These are phyloP conservation scores for Davidsoniella virescens DNA, from an alignment of 2,329 filamentous ascomycete species.

Conservation along the genomic window DNA sequence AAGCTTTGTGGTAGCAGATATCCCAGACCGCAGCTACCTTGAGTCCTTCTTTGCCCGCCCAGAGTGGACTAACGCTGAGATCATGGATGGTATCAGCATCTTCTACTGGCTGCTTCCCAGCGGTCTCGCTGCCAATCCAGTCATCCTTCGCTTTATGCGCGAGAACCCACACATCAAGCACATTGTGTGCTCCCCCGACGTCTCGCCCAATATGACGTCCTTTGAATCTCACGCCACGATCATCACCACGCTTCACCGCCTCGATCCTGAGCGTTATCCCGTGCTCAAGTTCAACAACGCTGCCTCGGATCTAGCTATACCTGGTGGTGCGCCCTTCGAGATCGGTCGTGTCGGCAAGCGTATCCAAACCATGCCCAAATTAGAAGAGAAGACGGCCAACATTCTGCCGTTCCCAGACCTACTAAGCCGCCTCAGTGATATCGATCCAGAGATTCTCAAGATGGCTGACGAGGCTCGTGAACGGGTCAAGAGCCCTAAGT, in stretches of 20 bases:
- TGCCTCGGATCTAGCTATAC: conserved; percentile 12
- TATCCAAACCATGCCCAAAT: conserved; percentile 30
- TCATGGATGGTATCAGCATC: conserved; percentile 49
- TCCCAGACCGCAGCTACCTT: conserved; percentile 57
- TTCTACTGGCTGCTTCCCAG: conserved; percentile 73
- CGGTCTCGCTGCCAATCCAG: conserved; percentile 44
- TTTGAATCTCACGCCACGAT: conserved; percentile 51
- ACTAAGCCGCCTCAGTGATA: conserved; percentile 26
- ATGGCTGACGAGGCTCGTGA: conserved; percentile 35
- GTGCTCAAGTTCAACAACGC: conserved; percentile 50
- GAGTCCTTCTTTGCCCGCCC: conserved; percentile 49
- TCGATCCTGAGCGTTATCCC: conserved; percentile 61
- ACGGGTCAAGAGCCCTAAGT: conserved; percentile 26
- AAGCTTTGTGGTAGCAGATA: conserved; percentile 65
- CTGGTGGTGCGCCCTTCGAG: conserved; percentile 20
- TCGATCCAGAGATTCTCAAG: conserved; percentile 28
- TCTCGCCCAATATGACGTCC: conserved; percentile 58
- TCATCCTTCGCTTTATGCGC: conserved; percentile 53
- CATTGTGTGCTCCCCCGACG: conserved; percentile 58
- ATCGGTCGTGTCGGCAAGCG: conserved; percentile 29
- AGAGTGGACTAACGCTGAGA: conserved; percentile 47
- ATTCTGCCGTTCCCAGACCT: conserved; percentile 30
- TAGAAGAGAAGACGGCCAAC: conserved; percentile 29
- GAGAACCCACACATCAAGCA: conserved; percentile 49
- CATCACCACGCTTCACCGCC: conserved; percentile 49